phyloP scores from a whole-genome alignment of 2,329 filamentous ascomycete genomes.

The Trichoderma atrobrunneum region DNA sequence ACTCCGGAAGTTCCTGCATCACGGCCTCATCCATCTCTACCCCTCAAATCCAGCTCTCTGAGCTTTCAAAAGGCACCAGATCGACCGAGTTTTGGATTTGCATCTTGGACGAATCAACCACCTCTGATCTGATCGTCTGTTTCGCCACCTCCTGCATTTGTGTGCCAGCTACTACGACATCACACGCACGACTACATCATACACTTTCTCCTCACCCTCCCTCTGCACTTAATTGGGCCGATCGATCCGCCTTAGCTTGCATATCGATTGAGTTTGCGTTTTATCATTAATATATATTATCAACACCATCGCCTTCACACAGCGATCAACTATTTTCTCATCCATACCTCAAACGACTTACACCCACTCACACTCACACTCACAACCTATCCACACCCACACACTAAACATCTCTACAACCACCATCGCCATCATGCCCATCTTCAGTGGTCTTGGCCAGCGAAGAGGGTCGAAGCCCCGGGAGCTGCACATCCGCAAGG shows the following conservation, averaged over 20 bases:
- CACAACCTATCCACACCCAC: background rate
- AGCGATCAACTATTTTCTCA: background rate
- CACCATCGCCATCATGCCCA: conserved; percentile 32
- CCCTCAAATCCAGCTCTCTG: background rate
- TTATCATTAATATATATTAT: conserved; percentile 1
- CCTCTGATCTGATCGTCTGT: background rate
- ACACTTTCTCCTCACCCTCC: conserved; percentile 10
- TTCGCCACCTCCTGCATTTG: background rate
- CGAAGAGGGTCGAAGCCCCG: conserved; percentile 38
- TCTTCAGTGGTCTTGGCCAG: conserved; percentile 37
- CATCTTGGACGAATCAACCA: conserved; percentile 1
- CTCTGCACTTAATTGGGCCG: conserved; percentile 5
- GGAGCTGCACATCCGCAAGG: conserved; percentile 41
- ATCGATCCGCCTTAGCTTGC: conserved; percentile 13
- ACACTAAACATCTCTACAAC: conserved; percentile 9
- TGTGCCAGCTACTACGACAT: conserved; percentile 6
- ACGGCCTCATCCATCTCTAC: background rate
- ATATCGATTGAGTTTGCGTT: conserved; percentile 7
- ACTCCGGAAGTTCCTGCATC: conserved; percentile 10
- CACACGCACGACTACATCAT: conserved; percentile 18
- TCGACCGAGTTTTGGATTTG: background rate
- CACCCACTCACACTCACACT: background rate
- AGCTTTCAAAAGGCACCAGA: background rate
- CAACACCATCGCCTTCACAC: conserved; percentile 3
- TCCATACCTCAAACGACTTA: conserved; percentile 12